These are phyloP conservation scores for Penicillium sp. DNA, from an alignment of 2,329 filamentous ascomycete species.

Conservation along the genomic window DNA sequence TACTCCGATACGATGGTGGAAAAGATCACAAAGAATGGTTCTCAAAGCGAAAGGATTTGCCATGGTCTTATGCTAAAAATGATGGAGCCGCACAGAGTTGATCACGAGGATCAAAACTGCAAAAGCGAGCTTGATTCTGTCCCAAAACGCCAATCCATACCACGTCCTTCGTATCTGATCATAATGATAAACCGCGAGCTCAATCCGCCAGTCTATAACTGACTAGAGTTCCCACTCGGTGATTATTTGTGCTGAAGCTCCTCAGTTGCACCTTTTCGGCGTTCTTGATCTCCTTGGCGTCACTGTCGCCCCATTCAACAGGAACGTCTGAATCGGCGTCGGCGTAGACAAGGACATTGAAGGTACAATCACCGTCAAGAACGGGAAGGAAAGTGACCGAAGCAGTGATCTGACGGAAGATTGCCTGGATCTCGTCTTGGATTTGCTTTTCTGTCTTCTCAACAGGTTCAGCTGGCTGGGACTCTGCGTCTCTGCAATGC, in stretches of 20 bases:
- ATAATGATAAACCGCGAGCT: constrained; percentile 16
- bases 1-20: constrained; percentile 35
- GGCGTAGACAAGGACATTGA: constrained; percentile 97
- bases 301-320: constrained; percentile 97
- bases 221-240: constrained; percentile 91
- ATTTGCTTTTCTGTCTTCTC: constrained; percentile 94
- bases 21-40: constrained; percentile 29
- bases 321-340: constrained; percentile 96
- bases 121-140: constrained; percentile 5
- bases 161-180: constrained; percentile 25
- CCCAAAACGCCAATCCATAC: constrained; percentile 26
- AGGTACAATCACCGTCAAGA: constrained; percentile 91
- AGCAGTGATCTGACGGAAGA: constrained; percentile 97
- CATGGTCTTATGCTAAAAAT: constrained; percentile 28
- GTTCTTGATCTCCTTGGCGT: constrained; percentile 93
- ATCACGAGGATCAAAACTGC: not conserved
- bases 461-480: constrained; percentile 32
- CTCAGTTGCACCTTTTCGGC: constrained; percentile 93
- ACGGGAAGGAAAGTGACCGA: constrained; percentile 96
- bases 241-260: constrained; percentile 93
- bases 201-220: constrained; percentile 70
- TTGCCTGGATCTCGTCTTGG: constrained; percentile 90
- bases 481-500: constrained; percentile 30
- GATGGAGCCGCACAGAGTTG: not conserved
- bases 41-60: constrained; percentile 29